Evolutionary conservation across 768 basidiomycete species (phyloP), one percentile per base, ranked within the genome.

Genomic region (Pleurotus cornucopiae): DNA sequence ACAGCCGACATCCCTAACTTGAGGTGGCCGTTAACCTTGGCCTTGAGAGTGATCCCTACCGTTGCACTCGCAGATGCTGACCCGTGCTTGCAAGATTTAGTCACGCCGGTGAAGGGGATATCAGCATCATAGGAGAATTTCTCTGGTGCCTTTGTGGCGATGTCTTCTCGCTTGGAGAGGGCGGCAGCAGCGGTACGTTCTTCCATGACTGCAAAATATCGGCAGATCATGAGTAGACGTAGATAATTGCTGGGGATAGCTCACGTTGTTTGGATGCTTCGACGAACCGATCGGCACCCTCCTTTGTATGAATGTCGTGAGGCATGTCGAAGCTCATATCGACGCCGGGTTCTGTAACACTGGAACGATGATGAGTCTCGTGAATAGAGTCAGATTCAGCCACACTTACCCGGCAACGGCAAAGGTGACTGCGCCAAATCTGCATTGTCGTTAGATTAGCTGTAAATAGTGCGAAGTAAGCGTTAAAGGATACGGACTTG

Each of bases 281-380:
- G 14, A 41, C 39, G n/a, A 53, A 53, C 2, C 14, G n/a, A 39
- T 53, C 51, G 4, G 34, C 51, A 40, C 51, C 51, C 14, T 34
- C 39, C 23, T 53, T 39, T 1, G 51, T 53, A 7, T 34, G 11
- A 2, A 53, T 53, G 25, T 53, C 39, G 39, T 53, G 39, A 16
- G 51, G 51, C 51, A 53, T 53, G 14, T 53, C 51, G 18, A 53
- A 53, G 39, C 51, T 53, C 51, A 53, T 53, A 38, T 53, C 51
- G n/a, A 53, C 20, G 51, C 51, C 51, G n/a, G 51, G 51, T 5
- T 53, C 34, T 12, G 51, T n/a, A n/a, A 38, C 20, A 2, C 51
- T 53, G 5, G n/a, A 25, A 23, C 18, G 21, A 5, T 18, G 5
- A 2, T 16, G 39, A 18, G 18, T 3, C 39, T 16, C 3, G 4